phyloP scores from a whole-genome alignment of 2,329 filamentous ascomycete genomes.

The Sporothrix protearum region DNA sequence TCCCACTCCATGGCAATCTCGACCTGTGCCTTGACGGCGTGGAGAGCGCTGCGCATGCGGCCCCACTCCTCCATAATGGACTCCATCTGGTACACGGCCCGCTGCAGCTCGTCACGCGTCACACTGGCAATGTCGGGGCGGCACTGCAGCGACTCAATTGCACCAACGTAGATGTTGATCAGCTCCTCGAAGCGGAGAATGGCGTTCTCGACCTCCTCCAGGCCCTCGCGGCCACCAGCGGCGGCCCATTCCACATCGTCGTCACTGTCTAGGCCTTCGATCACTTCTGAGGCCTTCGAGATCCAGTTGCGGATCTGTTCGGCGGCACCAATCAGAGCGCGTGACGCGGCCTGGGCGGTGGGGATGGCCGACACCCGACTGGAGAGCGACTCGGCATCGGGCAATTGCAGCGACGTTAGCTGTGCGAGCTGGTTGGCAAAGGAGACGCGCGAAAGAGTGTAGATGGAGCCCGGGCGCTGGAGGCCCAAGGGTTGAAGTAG shows the following conservation, averaged over 20 bases:
- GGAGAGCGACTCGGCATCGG: conserved; percentile 78
- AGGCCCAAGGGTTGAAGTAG: conserved; percentile 66
- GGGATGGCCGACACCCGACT: conserved; percentile 80
- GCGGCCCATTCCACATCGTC: conserved; percentile 98
- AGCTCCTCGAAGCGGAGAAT: conserved; percentile 82
- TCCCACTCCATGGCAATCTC: conserved; percentile 99
- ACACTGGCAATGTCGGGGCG: conserved; percentile 73
- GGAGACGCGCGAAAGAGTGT: conserved; percentile 85
- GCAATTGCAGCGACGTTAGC: conserved; percentile 83
- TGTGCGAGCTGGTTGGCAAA: conserved; percentile 92
- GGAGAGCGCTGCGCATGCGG: conserved; percentile 72
- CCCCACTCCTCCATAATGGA: conserved; percentile 79
- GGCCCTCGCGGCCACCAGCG: conserved; percentile 74
- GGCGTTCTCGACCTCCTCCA: conserved; percentile 68
- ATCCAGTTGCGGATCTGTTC: conserved; percentile 96
- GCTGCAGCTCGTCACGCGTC: conserved; percentile 65
- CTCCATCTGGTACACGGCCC: conserved; percentile 85
- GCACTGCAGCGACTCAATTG: conserved; percentile 86
- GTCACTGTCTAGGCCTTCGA: conserved; percentile 84
- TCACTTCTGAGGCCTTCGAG: conserved; percentile 82
- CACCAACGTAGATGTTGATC: conserved; percentile 86
- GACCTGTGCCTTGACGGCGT: conserved; percentile 80
- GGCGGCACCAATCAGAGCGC: conserved; percentile 77
- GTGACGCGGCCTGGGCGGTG: conserved; percentile 77
- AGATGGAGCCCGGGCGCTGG: conserved; percentile 78